Base-by-base conservation (phyloP, 192 early-diverging fungal genomes). In the Coemansia sp. region DNA sequence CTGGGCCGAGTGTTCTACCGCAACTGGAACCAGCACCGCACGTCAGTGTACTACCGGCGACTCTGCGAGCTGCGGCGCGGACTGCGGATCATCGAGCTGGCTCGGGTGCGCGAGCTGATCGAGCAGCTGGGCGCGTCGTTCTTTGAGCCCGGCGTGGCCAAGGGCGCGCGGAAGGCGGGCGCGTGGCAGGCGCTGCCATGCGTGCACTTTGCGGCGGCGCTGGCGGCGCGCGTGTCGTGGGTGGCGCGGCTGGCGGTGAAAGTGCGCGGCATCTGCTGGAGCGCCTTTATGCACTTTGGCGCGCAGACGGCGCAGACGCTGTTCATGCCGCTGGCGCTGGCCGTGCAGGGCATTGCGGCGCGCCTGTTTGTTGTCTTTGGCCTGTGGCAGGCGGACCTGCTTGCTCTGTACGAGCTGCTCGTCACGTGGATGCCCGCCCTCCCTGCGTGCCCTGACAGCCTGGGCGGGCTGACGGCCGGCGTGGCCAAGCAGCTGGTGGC, bases 1-100 rank as follows among this genome's bases (percentile, higher is more conserved):
- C 33, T 78, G 21, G 52, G 23, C 12, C 70, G 76, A 35, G 59
- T 78, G 35, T 72, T 69, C 61, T 73, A 78, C 57, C 76, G 76
- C 36, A 78, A 78, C 61, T 66, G 67, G 64, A 78, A 78, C 63
- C 76, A 78, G 59, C 76, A 78, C 61, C 45, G 43, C 16, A 53
- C 50, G 5, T 36, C 66, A 0, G 20, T 72, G 4, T 69, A 78
- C 36, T 78, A 69, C 25, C 66, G 70, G 3, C 31, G 67, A 14
- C 47, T 78, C 0, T 56, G 60, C 47, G 76, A 69, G 52, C 62
- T 78, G 38, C 70, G 76, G 0, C 66, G 76, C 5, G 70, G 53
- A n/a, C 53, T 78, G 35, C 62, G 70, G 1, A 45, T 73, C 3
- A 47, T 72, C 12, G 76, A 69, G 3, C 33, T 62, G 4, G 38